phyloP scores from a whole-genome alignment of 495 filamentous ascomycete species.

The Penicillium canariense region DNA sequence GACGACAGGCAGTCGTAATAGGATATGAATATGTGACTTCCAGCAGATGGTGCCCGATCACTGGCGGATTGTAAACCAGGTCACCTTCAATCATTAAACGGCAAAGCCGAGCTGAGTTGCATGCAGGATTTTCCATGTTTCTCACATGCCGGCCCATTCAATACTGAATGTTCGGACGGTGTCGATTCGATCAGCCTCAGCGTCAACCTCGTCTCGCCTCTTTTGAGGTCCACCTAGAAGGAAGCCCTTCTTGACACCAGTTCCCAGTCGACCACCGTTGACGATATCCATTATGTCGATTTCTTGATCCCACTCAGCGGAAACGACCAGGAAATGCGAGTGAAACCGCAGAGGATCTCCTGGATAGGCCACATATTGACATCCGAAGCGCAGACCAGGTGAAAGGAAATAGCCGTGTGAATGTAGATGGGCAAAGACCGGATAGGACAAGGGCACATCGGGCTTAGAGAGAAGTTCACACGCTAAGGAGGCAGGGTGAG shows the following conservation, averaged over 20 bases:
- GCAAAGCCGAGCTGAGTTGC: background rate
- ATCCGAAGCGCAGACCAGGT: constrained; percentile 91
- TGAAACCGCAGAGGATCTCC: constrained; percentile 94
- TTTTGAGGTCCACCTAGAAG: constrained; percentile 68
- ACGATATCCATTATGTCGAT: constrained; percentile 81
- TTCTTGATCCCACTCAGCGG: constrained; percentile 81
- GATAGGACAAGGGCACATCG: constrained; percentile 49
- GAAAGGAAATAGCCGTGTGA: constrained; percentile 77
- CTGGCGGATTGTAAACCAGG: background rate
- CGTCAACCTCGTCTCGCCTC: constrained; percentile 23
- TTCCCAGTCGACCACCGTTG: constrained; percentile 81
- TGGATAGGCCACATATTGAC: constrained; percentile 89
- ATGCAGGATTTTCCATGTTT: background rate
- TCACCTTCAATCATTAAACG: background rate
- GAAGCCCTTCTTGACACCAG: constrained; percentile 93
- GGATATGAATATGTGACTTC: background rate
- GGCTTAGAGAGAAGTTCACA: constrained; percentile 37
- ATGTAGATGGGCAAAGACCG: constrained; percentile 67
- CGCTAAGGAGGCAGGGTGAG: constrained; percentile 27
- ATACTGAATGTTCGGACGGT: constrained; percentile 68
- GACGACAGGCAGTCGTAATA: background rate
- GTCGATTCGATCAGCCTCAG: constrained; percentile 23
- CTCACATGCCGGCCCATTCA: constrained; percentile 82
- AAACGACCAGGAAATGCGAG: constrained; percentile 80
- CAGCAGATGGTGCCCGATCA: background rate